phyloP scores from a whole-genome alignment of 345 rosid genomes.

The Gossypium australe region DNA sequence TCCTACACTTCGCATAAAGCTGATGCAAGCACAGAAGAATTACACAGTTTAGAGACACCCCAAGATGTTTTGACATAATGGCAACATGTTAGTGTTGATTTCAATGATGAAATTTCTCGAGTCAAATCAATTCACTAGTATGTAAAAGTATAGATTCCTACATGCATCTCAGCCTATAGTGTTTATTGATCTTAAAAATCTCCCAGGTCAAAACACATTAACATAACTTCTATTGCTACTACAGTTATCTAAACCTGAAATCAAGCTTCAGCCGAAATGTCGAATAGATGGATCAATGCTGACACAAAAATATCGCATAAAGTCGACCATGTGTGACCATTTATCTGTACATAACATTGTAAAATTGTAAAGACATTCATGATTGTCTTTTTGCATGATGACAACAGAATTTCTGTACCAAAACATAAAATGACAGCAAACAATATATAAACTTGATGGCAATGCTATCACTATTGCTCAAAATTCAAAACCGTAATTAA shows the following conservation, averaged over 20 bases:
- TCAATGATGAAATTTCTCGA: neutral
- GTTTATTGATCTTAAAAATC: conserved; percentile 5
- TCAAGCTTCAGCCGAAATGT: neutral
- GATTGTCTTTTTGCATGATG: neutral
- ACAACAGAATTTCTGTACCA: neutral
- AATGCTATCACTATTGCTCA: neutral
- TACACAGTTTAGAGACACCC: neutral
- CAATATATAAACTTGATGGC: neutral
- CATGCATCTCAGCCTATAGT: neutral
- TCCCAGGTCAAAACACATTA: neutral
- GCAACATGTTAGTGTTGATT: neutral
- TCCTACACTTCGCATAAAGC: neutral
- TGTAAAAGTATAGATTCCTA: neutral
- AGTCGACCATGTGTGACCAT: neutral
- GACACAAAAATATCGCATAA: neutral
- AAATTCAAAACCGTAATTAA: neutral
- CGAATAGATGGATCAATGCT: neutral
- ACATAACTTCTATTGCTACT: neutral
- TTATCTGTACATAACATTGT: neutral
- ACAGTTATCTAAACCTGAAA: neutral
- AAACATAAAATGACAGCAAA: neutral
- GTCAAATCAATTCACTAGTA: neutral
- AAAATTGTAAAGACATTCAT: neutral
- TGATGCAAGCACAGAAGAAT: neutral
- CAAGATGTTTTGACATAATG: neutral